Evolutionary conservation across 1,139 yeast genomes (phyloP), one percentile per base, ranked within the genome.

Genomic region (Yamadazyma triangularis): DNA sequence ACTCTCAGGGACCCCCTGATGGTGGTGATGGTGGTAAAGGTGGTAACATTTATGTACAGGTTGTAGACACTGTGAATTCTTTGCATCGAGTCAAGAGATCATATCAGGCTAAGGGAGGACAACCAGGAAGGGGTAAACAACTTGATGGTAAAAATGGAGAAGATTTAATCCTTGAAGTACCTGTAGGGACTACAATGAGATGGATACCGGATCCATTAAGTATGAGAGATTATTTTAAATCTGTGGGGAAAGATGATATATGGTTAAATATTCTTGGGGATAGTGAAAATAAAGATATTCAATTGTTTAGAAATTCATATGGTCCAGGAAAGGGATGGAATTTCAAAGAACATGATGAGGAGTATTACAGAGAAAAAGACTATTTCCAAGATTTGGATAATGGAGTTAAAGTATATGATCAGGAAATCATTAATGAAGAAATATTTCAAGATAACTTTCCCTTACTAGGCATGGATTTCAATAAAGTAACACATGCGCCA

Each of bases 11-110:
- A 0, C 97, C 98, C 0, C 95, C 98, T 0, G 95, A 89, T 55
- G 98, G 98, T 15, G 98, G 98, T 11, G 97, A 91, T 56, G 98
- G 98, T 15, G 98, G 98, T 4, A 64, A 70, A 39, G 98, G 98
- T 9, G 98, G 98, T 2, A 72, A 83, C 33, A 73, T 91, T 3
- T 89, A 81, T 50, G 73, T 91, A 4, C 85, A 79, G 51, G 95
- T 95, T 2, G 79, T 81, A 2, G 77, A 74, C 26, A 85, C 83
- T 11, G 48, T 81, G 32, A 73, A 79, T 23, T 79, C 91, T 1
- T 58, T 91, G 37, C 89, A 87, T 47, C 76, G 78, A 41, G 50
- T 91, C 15, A 73, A 73, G 39, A 72, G 80, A 26, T 70, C 73
- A 9, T 87, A 87, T 54, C 64, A 66, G 15, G 96, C 96, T 0